Conservation (phyloP, 495 filamentous ascomycete species). For the Penicillium cosmopolitanum region DNA sequence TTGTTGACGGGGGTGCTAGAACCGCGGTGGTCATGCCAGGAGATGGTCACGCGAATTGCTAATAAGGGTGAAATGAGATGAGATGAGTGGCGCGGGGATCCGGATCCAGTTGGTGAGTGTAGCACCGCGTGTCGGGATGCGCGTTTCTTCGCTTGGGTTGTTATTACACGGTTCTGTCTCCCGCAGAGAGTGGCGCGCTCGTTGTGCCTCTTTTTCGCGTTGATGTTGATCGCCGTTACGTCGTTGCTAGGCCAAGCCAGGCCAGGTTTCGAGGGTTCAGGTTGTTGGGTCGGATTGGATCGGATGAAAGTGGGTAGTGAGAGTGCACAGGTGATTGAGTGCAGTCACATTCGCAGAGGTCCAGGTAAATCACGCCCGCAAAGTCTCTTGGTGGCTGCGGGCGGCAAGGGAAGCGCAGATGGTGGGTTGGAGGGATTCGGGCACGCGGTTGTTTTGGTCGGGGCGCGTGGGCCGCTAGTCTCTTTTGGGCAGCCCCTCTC, state of each 20-base stretch:
- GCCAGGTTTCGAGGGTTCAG: background rate
- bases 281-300: background rate
- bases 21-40: conserved; percentile 55
- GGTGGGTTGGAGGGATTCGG: conserved; percentile 36
- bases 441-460: conserved; percentile 57
- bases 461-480: conserved; percentile 52
- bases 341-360: background rate
- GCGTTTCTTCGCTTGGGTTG: conserved; percentile 3
- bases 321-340: background rate
- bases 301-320: conserved; percentile 3
- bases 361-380: background rate
- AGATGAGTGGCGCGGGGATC: conserved; percentile 3
- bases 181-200: conserved; percentile 6
- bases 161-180: background rate
- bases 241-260: background rate
- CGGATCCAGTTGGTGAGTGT: background rate
- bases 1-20: conserved; percentile 42
- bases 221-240: conserved; percentile 6
- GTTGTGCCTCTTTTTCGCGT: conserved; percentile 15
- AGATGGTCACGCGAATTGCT: conserved; percentile 20
- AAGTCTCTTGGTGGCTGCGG: conserved; percentile 18
- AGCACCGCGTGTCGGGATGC: conserved; percentile 5
- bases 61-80: conserved; percentile 6
- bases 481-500: conserved; percentile 32
- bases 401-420: conserved; percentile 26